Base-by-base conservation (phyloP, 2,329 filamentous ascomycete species). In the Drechmeria coniospora region DNA sequence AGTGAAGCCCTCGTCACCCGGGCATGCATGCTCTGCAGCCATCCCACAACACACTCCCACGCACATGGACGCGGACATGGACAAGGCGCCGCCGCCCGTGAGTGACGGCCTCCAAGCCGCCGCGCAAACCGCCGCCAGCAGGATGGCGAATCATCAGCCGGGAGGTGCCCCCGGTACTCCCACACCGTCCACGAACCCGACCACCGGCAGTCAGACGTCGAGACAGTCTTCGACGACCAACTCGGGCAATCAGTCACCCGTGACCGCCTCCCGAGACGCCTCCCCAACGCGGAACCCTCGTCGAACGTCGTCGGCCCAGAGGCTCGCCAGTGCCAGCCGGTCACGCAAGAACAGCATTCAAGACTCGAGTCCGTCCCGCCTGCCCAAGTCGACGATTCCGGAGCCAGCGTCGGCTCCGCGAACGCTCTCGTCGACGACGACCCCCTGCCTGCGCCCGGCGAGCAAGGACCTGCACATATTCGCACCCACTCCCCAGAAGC, bases 261-360 rank as follows among this genome's bases (percentile, higher is more conserved):
- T n/a, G n/a, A 40, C 46, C 27, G 45, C 45, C 21, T 59, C 56
- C 11, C 53, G 64, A 41, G 63, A 68, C 31, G 46, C 58, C 12
- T 68, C 64, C 9, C 63, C 63, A 11, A 51, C 50, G 26, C 51
- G 60, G 27, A 54, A 56, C 17, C 40, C 40, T 21, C 47, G 41
- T 39, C 53, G 46, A 41, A 45, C 50, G 21, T 42, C 51, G 12
- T 53, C 52, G 5, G 44, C 44, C 27, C 46, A 41, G 41, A 36
- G 48, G 49, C 35, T 53, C 38, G 30, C 45, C 42, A 49, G 49
- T 29, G 59, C 59, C 27, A 61, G 67, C 21, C 32, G 23, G 40
- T 73, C 75, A 32, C 70, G 74, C 42, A 77, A 74, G 49, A 73
- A 68, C 47, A 80, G 73, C 47, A 46, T 57, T 29, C 64, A 73